Evolutionary conservation across 352 stramenopile species (phyloP), one percentile per base, ranked within the genome.

Genomic region (Pythium rhizo-oryzae): DNA sequence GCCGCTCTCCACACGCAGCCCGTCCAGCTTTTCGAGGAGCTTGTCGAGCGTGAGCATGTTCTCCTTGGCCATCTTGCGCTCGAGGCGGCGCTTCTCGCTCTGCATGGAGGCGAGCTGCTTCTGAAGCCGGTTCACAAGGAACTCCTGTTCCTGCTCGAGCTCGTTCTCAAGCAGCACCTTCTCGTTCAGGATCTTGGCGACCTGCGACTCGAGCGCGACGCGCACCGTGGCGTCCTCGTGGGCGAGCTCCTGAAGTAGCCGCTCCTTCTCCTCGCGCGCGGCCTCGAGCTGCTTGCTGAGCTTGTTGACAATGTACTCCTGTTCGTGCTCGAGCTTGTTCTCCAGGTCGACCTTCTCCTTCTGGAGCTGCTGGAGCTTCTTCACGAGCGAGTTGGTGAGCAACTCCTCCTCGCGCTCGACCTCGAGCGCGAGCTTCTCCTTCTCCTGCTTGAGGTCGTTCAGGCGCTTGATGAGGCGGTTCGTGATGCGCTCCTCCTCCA

Each of bases 251-350:
- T 74, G 61, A 23, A 94, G 58, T 61, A 94, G 63, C 4, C 84
- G 75, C 62, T 92, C 86, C 56, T 92, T 92, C 58, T 94, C 84
- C 25, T 58, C 61, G 53, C 83, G 84, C 11, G 86, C 84, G 3
- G 82, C 77, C 53, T 94, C 86, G 1, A 96, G 77, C 67, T 96
- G 85, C 69, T 94, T 94, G 68, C 86, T 79, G 47, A 97, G 83
- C 56, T 94, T 94, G 80, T 97, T 97, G 21, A 97, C 90, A 46
- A 97, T 94, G 75, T 96, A 97, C 62, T 97, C 91, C 75, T 97
- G 90, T 66, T 97, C 91, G 64, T 90, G 79, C 77, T 97, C 91
- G 12, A 97, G 82, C 67, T 96, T 93, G 77, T 97, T 97, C 74
- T 97, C 91, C 9, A 97, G 68, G 62, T 97, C 91, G 57, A 97